These are phyloP conservation scores for Deuterostichococcus epilithicus DNA, from an alignment of 139 green algal species.

Conservation along the genomic window DNA sequence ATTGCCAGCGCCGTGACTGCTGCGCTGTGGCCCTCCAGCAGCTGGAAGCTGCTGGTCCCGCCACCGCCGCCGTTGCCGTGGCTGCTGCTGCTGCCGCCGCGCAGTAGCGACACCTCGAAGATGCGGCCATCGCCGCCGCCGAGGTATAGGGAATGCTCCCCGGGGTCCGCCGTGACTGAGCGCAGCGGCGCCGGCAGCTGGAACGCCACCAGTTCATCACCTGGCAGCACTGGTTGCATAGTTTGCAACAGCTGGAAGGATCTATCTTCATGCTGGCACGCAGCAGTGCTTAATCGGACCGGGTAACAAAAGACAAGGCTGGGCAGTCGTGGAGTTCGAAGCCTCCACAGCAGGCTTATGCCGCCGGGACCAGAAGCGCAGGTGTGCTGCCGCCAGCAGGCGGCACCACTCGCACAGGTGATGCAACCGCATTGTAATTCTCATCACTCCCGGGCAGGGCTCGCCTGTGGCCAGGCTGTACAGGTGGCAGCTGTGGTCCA, in stretches of 20 bases:
- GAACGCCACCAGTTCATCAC: background rate
- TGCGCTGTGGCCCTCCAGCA: constrained; percentile 49
- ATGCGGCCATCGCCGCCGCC: constrained; percentile 73
- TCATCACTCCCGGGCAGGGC: too few relatives aligned
- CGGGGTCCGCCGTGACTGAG: constrained; percentile 46
- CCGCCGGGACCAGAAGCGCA: too few relatives aligned
- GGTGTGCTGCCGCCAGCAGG: too few relatives aligned
- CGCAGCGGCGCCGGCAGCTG: constrained; percentile 56
- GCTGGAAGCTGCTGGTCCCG: background rate
- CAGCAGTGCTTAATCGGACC: too few relatives aligned
- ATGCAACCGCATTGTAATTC: background rate
- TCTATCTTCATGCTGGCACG: too few relatives aligned
- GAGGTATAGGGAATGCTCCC: constrained; percentile 73
- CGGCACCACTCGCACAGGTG: too few relatives aligned
- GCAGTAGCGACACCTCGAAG: constrained; percentile 62
- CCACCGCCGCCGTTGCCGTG: background rate
- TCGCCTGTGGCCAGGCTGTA: constrained; percentile 45
- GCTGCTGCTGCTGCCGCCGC: background rate
- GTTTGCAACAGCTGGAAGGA: too few relatives aligned
- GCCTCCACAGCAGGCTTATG: too few relatives aligned
- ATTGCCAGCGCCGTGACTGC: constrained; percentile 49
- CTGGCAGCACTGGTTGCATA: background rate
- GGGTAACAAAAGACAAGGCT: too few relatives aligned
- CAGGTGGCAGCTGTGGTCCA: constrained; percentile 76
- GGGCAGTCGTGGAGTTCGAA: too few relatives aligned